Conservation (phyloP, 768 basidiomycete genomes). For the Cyclocybe aegerita region DNA sequence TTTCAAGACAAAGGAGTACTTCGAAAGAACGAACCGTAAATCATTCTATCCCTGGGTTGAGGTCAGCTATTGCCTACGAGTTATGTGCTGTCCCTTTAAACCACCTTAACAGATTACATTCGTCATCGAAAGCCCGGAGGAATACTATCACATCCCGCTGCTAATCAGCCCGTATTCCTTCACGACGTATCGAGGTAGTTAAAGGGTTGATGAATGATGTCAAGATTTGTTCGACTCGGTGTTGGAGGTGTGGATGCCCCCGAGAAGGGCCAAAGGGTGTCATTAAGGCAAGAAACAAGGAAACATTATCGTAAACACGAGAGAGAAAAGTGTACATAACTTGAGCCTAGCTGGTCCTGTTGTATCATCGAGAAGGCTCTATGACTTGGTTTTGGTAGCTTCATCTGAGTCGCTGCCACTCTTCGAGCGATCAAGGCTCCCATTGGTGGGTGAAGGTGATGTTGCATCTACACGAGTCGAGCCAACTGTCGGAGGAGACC, state of each 20-base stretch:
- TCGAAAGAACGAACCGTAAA: slow-evolving; percentile 56
- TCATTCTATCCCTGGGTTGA: slow-evolving; percentile 94
- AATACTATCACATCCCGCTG: slow-evolving; percentile 92
- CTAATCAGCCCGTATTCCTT: slow-evolving; percentile 89
- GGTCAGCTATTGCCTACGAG: slow-evolving; percentile 39
- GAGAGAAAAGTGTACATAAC: slow-evolving; percentile 4
- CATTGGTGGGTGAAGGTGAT: slow-evolving; percentile 22
- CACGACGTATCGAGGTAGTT: slow-evolving; percentile 93
- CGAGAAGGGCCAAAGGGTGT: slow-evolving; percentile 2
- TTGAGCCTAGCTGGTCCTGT: background rate
- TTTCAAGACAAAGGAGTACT: slow-evolving; percentile 84
- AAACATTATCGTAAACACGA: slow-evolving; percentile 16
- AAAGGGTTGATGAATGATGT: slow-evolving; percentile 7
- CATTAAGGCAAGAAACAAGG: slow-evolving; percentile 3
- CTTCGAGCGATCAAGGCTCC: slow-evolving; percentile 31
- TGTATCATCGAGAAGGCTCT: no score
- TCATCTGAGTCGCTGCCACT: slow-evolving; percentile 31
- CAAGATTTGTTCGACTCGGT: no score
- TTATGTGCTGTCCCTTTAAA: slow-evolving; percentile 1
- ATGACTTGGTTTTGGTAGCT: slow-evolving; percentile 23
- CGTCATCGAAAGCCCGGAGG: slow-evolving; percentile 62
- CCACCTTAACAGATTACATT: slow-evolving; percentile 66
- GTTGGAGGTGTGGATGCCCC: no score
- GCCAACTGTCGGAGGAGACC: slow-evolving; percentile 29
- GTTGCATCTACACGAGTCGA: slow-evolving; percentile 26